Evolutionary conservation across 345 rosid genomes (phyloP).

Genomic region (Salix suchowensis): DNA sequence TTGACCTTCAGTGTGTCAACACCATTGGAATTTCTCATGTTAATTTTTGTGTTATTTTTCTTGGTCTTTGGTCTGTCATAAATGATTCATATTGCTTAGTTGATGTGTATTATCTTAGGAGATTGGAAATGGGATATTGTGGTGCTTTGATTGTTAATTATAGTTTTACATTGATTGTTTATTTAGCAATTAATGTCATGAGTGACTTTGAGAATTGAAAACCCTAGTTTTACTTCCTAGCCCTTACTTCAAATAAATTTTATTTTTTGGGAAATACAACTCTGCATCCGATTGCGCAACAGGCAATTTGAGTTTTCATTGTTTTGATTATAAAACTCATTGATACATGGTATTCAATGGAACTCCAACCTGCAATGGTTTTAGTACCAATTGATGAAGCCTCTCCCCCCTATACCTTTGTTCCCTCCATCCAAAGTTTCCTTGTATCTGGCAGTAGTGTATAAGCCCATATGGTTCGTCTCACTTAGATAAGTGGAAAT

Average conservation of each 20-base stretch:
- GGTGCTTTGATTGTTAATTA: background rate
- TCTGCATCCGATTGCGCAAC: background rate
- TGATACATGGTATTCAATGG: background rate
- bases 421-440: background rate
- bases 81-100: background rate
- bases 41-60: background rate
- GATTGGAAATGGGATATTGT: background rate
- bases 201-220: background rate
- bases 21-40: background rate
- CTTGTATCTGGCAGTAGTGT: too few relatives aligned
- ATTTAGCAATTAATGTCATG: background rate
- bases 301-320: background rate
- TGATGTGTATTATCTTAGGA: background rate
- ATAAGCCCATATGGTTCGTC: background rate
- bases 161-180: background rate
- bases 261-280: background rate
- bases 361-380: background rate
- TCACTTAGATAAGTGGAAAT: background rate
- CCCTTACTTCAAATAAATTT: background rate
- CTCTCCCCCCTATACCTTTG: background rate
- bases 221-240: background rate
- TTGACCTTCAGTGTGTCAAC: background rate
- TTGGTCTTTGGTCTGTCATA: background rate
- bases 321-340: background rate
- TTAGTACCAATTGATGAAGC: background rate